These are phyloP conservation scores for Eutypella sp. DNA, from an alignment of 2,329 filamentous ascomycete species.

Conservation along the genomic window DNA sequence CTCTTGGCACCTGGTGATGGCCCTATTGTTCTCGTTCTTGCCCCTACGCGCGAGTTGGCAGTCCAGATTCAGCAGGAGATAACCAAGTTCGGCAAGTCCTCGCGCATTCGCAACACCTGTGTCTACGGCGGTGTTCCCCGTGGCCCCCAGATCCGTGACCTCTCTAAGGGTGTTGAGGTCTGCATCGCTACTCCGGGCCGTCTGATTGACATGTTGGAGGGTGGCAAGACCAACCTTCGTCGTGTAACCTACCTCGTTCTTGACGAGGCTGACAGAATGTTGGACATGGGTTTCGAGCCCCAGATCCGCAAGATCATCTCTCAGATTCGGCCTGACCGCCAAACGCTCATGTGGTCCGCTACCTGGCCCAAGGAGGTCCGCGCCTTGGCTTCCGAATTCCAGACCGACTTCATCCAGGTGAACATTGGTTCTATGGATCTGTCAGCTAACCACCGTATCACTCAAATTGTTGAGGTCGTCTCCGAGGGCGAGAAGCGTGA, in stretches of 20 bases:
- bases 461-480: slow-evolving; percentile 94
- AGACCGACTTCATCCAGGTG: slow-evolving; percentile 96
- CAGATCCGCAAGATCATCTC: slow-evolving; percentile 98
- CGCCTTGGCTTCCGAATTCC: slow-evolving; percentile 83
- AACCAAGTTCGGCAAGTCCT: slow-evolving; percentile 97
- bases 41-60: slow-evolving; percentile 93
- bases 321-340: slow-evolving; percentile 95
- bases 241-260: slow-evolving; percentile 97
- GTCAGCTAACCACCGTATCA: slow-evolving; percentile 95
- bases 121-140: slow-evolving; percentile 99
- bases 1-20: slow-evolving; percentile 92
- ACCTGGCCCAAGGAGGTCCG: slow-evolving; percentile 99
- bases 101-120: slow-evolving; percentile 96
- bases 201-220: slow-evolving; percentile 97
- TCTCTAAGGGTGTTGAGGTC: slow-evolving; percentile 92
- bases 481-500: slow-evolving; percentile 97
- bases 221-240: slow-evolving; percentile 95
- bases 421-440: slow-evolving; percentile 97
- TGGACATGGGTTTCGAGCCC: slow-evolving; percentile 99
- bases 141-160: slow-evolving; percentile 92
- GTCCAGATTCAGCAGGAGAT: slow-evolving; percentile 99
- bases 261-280: slow-evolving; percentile 98
- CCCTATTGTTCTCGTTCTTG: slow-evolving; percentile 92
- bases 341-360: slow-evolving; percentile 99
- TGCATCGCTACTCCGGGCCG: slow-evolving; percentile 97